These are phyloP conservation scores for Xylaria palmicola DNA, from an alignment of 495 filamentous ascomycete species.

Conservation along the genomic window DNA sequence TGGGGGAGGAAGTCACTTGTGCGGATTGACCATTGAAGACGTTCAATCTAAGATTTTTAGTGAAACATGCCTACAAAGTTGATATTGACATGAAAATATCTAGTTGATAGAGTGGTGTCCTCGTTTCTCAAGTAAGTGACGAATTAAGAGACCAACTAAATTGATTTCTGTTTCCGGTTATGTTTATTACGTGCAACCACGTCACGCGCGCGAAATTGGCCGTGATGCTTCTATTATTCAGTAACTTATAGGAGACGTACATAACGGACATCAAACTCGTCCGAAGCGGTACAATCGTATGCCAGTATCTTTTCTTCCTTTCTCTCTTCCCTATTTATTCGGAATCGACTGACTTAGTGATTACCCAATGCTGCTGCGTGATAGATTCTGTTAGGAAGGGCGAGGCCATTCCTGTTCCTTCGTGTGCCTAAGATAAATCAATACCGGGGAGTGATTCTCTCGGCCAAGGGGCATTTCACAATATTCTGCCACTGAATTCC, in stretches of 20 bases:
- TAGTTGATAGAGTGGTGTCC: too few relatives aligned
- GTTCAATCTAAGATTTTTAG: neutral
- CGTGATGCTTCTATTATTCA: too few relatives aligned
- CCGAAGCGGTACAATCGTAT: too few relatives aligned
- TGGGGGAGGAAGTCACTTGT: neutral
- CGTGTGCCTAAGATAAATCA: neutral
- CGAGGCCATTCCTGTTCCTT: neutral
- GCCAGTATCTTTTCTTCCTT: too few relatives aligned
- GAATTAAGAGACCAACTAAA: too few relatives aligned
- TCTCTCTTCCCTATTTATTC: too few relatives aligned
- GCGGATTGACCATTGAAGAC: neutral
- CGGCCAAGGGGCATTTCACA: constrained; percentile 63
- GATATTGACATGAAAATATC: neutral
- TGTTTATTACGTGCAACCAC: neutral
- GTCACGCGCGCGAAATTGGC: neutral
- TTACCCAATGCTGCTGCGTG: neutral
- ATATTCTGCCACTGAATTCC: constrained; percentile 61
- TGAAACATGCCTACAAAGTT: neutral
- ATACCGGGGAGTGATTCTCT: constrained; percentile 4
- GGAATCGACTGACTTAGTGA: neutral
- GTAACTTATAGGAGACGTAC: too few relatives aligned
- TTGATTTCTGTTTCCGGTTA: neutral
- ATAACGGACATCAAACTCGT: too few relatives aligned
- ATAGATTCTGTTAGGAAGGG: neutral
- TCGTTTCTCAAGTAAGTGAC: too few relatives aligned